These are phyloP conservation scores for Volvox reticuliferus DNA, from an alignment of 139 green algal genomes.

Conservation along the genomic window DNA sequence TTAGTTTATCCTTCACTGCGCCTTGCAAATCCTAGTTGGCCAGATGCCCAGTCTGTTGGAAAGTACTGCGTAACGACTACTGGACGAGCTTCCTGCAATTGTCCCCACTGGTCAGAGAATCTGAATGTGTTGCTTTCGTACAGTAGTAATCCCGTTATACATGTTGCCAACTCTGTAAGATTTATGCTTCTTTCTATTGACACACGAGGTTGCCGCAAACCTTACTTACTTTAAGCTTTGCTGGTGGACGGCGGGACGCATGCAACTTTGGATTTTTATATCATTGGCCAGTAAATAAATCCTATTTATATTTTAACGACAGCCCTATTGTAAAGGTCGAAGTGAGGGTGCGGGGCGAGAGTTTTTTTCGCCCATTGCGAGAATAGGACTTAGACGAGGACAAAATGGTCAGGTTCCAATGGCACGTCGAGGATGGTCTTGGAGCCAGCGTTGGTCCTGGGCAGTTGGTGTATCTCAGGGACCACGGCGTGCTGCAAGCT, in stretches of 20 bases:
- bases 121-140: too few relatives aligned
- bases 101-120: too few relatives aligned
- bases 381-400: neutral
- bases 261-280: neutral
- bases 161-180: too few relatives aligned
- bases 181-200: too few relatives aligned
- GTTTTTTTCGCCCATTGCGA: neutral
- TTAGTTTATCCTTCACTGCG: too few relatives aligned
- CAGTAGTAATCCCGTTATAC: too few relatives aligned
- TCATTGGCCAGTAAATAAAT: neutral
- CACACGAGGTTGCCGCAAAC: too few relatives aligned
- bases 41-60: too few relatives aligned
- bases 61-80: too few relatives aligned
- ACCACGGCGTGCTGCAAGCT: conserved; percentile 62
- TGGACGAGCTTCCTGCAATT: too few relatives aligned
- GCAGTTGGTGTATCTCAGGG: conserved; percentile 51
- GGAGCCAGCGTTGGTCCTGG: conserved; percentile 61
- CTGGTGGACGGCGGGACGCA: neutral
- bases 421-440: conserved; percentile 73
- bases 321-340: neutral
- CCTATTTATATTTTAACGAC: neutral
- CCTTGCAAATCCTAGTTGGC: too few relatives aligned
- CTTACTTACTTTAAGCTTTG: too few relatives aligned
- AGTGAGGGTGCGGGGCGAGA: neutral
- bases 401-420: conserved; percentile 75